Percentiles rank a stretch among this genome's conserved stretches.
These are phyloP conservation scores for Artemisia annua DNA, from an alignment of 129 eudicot genomes.

Conservation along the genomic window DNA sequence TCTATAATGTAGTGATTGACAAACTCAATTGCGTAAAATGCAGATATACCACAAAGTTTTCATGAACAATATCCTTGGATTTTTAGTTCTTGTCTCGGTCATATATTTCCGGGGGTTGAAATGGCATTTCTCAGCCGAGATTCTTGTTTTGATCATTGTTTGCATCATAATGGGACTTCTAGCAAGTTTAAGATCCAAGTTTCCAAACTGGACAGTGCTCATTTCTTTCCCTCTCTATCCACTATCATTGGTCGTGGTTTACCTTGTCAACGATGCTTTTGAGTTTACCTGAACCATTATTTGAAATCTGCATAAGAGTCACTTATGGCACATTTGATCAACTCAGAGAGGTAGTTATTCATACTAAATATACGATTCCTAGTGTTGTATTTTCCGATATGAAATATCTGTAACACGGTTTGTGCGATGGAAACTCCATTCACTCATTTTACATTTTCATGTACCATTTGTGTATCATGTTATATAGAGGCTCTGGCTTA, in stretches of 20 bases:
- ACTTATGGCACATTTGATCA: background rate
- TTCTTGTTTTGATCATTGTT: constrained; percentile 50
- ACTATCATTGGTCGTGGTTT: constrained; percentile 58
- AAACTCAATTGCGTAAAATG: constrained; percentile 11
- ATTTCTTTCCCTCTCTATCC: constrained; percentile 68
- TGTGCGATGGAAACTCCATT: background rate
- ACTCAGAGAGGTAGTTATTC: background rate
- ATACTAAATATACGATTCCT: background rate
- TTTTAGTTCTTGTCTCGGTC: constrained; percentile 59
- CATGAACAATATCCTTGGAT: constrained; percentile 72
- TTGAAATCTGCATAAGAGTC: background rate
- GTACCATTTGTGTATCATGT: background rate
- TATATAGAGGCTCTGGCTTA: background rate
- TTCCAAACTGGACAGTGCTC: constrained; percentile 62
- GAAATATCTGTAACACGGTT: too few species aligned
- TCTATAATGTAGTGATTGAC: background rate
- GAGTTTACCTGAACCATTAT: constrained; percentile 1
- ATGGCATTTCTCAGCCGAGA: constrained; percentile 67
- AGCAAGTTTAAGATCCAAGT: constrained; percentile 46
- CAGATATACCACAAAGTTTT: constrained; percentile 74
- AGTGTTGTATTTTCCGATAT: background rate
- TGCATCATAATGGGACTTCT: too few species aligned
- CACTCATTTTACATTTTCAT: background rate
- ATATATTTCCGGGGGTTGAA: constrained; percentile 50
- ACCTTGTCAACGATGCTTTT: constrained; percentile 33